A percentile compares a stretch with the other conserved stretches of the same genome.
Evolutionary conservation across 306 rosid species (phyloP).

Genomic region (Sophora flavescens): DNA sequence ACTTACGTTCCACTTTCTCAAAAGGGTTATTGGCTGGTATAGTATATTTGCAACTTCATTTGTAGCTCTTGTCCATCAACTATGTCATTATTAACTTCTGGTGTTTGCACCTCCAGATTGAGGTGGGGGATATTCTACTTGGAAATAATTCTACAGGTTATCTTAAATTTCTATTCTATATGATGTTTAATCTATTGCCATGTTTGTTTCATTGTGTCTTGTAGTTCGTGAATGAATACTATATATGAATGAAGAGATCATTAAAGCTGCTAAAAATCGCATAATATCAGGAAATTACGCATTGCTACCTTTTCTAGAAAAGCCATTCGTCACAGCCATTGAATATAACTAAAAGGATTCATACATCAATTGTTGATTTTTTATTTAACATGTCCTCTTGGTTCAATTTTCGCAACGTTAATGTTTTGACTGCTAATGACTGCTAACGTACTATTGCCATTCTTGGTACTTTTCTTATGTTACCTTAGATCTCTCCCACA

Average conservation of each 20-base stretch:
- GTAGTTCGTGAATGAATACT: slow-evolving; percentile 1
- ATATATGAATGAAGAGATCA: neutral
- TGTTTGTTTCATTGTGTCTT: neutral
- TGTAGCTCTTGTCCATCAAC: slow-evolving; percentile 38
- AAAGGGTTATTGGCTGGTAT: slow-evolving; percentile 83
- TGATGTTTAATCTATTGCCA: slow-evolving; percentile 27
- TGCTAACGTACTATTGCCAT: neutral
- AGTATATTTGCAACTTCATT: slow-evolving; percentile 28
- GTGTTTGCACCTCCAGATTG: slow-evolving; percentile 60
- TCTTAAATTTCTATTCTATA: slow-evolving; percentile 13
- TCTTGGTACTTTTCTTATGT: slow-evolving; percentile 3
- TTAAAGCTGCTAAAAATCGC: slow-evolving; percentile 14
- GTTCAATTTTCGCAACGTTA: slow-evolving; percentile 10
- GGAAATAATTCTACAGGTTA: slow-evolving; percentile 72
- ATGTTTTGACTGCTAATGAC: neutral
- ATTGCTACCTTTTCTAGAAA: slow-evolving; percentile 7
- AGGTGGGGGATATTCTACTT: slow-evolving; percentile 70
- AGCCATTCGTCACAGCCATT: slow-evolving; percentile 26
- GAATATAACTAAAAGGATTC: slow-evolving; percentile 13
- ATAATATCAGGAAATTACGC: neutral
- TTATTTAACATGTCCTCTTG: slow-evolving; percentile 15
- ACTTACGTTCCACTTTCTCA: slow-evolving; percentile 65
- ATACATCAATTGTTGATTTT: neutral
- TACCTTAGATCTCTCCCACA: neutral
- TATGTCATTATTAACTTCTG: slow-evolving; percentile 23